Percentiles rank a stretch among this genome's conserved stretches.
Evolutionary conservation across 345 rosid genomes (phyloP).

Genomic region (Trapa bicornis): DNA sequence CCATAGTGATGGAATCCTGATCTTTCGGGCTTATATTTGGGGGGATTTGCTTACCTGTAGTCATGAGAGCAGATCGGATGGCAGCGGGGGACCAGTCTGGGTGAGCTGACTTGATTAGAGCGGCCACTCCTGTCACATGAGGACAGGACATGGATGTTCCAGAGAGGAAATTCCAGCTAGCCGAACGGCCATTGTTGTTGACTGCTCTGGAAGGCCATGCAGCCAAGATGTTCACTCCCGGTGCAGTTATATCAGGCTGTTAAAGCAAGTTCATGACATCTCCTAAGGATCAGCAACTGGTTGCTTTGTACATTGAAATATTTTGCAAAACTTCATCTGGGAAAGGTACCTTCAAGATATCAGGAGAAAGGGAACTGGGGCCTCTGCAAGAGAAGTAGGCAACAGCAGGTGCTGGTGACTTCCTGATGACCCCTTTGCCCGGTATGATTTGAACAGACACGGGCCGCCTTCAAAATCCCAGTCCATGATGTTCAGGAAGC

Average conservation of each 20-base stretch:
- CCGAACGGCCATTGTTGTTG: constrained; percentile 17
- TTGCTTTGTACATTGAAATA: too few species aligned
- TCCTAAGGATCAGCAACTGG: background rate
- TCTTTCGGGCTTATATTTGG: background rate
- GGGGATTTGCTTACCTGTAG: constrained; percentile 31
- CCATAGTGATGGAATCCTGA: too few species aligned
- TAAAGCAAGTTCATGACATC: background rate
- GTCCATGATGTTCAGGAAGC: constrained; percentile 5
- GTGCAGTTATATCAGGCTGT: constrained; percentile 67
- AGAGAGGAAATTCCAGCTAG: constrained; percentile 50
- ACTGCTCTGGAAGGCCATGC: constrained; percentile 50
- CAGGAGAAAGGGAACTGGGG: constrained; percentile 48
- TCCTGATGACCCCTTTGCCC: constrained; percentile 36
- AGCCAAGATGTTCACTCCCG: constrained; percentile 54
- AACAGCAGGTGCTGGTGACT: constrained; percentile 25
- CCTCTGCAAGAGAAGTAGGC: constrained; percentile 38
- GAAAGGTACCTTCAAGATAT: constrained; percentile 48
- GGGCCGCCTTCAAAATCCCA: constrained; percentile 25
- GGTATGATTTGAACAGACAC: constrained; percentile 22
- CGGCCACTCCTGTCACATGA: constrained; percentile 52
- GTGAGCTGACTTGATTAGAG: constrained; percentile 51
- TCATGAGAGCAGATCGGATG: constrained; percentile 63
- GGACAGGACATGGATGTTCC: constrained; percentile 81
- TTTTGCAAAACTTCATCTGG: background rate
- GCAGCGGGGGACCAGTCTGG: constrained; percentile 65